Evolutionary conservation across 2,329 filamentous ascomycete species (phyloP).

Genomic region (Penicillium crustosum): DNA sequence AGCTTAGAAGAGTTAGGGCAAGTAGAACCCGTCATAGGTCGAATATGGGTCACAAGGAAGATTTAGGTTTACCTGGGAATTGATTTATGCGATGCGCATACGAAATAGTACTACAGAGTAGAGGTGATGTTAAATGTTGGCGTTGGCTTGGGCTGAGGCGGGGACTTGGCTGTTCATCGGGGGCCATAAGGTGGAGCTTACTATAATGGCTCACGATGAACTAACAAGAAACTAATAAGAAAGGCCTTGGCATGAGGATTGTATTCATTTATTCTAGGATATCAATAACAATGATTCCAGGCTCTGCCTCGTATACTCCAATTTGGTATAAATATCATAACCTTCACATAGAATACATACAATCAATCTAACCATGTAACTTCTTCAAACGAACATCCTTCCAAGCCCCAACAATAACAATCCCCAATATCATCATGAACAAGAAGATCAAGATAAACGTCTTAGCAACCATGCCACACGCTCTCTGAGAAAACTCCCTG

Average conservation of each 20-base stretch:
- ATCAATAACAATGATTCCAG: not conserved
- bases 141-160: too few species aligned
- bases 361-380: not conserved
- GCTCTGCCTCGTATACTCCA: too few species aligned
- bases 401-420: slow-evolving; percentile 9
- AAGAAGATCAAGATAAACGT: slow-evolving; percentile 14
- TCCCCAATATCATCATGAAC: slow-evolving; percentile 17
- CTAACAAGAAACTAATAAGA: not conserved
- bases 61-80: not conserved
- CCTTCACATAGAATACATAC: not conserved
- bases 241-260: not conserved
- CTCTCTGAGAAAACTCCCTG: not conserved
- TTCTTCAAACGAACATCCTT: slow-evolving; percentile 4
- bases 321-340: not conserved
- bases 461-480: slow-evolving; percentile 12
- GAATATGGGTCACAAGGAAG: not conserved
- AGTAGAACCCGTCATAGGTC: not conserved
- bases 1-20: not conserved
- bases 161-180: not conserved
- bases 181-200: not conserved
- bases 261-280: not conserved
- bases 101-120: not conserved
- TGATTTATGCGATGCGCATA: not conserved
- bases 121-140: not conserved
- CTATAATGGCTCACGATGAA: not conserved